Evolutionary conservation across 148 eudicot species (phyloP).

Genomic region (Chenopodium berlandieri): DNA sequence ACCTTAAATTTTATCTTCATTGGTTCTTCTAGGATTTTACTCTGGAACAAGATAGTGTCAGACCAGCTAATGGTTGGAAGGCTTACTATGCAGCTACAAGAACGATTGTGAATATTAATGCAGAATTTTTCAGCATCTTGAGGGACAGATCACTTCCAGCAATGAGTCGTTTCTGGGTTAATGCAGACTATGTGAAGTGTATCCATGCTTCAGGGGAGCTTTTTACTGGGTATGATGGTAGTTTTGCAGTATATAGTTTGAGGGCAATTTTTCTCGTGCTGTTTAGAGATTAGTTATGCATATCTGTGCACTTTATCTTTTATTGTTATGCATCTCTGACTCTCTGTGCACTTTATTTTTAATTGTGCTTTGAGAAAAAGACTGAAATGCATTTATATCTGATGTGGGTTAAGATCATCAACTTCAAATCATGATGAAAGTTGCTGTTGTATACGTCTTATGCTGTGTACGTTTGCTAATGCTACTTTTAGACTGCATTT

Average conservation of each 20-base stretch:
- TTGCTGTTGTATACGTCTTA: neutral
- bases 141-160: slow-evolving; percentile 74
- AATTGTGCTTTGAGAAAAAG: neutral
- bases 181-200: slow-evolving; percentile 94
- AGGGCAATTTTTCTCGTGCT: neutral
- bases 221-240: slow-evolving; percentile 62
- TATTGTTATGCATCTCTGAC: neutral
- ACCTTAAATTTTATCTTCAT: slow-evolving; percentile 7
- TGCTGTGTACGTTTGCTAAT: too few relatives aligned
- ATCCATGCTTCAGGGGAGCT: slow-evolving; percentile 77
- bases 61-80: slow-evolving; percentile 93
- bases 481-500: too few relatives aligned
- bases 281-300: neutral
- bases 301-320: neutral
- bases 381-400: neutral
- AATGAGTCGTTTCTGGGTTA: slow-evolving; percentile 90
- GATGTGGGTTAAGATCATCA: neutral
- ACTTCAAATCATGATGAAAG: neutral
- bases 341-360: neutral
- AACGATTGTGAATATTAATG: slow-evolving; percentile 74
- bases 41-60: slow-evolving; percentile 70
- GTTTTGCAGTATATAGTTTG: neutral
- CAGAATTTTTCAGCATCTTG: slow-evolving; percentile 75
- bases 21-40: slow-evolving; percentile 72
- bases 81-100: slow-evolving; percentile 98